phyloP scores from a whole-genome alignment of 768 basidiomycete genomes.

The Imleria badia region DNA sequence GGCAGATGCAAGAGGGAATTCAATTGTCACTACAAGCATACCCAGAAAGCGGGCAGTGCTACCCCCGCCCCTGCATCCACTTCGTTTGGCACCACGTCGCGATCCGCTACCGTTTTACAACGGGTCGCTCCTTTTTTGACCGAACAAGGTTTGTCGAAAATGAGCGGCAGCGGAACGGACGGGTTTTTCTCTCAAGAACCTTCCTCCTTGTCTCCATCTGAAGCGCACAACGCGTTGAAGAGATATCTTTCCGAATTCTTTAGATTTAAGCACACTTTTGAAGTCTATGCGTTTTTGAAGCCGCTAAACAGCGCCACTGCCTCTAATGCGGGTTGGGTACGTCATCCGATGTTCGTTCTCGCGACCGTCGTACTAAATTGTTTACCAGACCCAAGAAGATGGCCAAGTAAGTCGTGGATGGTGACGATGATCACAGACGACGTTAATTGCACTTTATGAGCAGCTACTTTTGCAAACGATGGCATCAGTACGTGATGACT shows the following conservation, averaged over 20 bases:
- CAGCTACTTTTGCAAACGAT: constrained; percentile 42
- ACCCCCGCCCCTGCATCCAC: constrained; percentile 9
- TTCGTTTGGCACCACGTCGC: not conserved
- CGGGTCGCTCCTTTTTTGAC: constrained; percentile 46
- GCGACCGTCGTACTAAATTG: not conserved
- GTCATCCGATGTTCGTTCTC: constrained; percentile 5
- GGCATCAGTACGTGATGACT: constrained; percentile 33
- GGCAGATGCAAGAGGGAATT: constrained; percentile 50
- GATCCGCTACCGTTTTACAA: constrained; percentile 18
- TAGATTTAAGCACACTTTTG: constrained; percentile 39
- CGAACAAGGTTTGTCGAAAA: constrained; percentile 42
- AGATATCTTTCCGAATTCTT: constrained; percentile 44
- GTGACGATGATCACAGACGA: not conserved
- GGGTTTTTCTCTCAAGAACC: constrained; percentile 39
- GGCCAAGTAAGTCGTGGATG: constrained; percentile 42
- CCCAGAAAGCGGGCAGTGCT: constrained; percentile 6
- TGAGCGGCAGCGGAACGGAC: constrained; percentile 43
- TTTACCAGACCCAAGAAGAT: constrained; percentile 43
- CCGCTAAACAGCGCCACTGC: constrained; percentile 38
- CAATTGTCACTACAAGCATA: constrained; percentile 44
- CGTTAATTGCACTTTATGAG: not conserved
- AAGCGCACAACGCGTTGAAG: constrained; percentile 46
- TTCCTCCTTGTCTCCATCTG: constrained; percentile 40
- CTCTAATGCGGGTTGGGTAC: constrained; percentile 44
- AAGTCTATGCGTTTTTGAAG: constrained; percentile 47